These are phyloP conservation scores for Posidonia oceanica DNA, from an alignment of 116 monocot genomes.

Conservation along the genomic window DNA sequence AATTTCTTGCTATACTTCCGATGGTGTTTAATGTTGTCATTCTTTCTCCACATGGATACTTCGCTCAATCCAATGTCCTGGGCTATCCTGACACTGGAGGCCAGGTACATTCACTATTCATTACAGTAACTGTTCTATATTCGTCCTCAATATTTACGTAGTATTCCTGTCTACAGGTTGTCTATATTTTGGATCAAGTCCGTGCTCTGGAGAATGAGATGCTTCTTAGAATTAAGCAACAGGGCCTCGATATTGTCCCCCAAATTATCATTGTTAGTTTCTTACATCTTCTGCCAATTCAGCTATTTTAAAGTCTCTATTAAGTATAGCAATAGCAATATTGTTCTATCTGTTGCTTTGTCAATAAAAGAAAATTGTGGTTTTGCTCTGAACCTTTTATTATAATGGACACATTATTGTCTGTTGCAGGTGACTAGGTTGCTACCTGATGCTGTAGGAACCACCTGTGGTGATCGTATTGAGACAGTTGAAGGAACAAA, in stretches of 20 bases:
- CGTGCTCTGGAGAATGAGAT: slow-evolving; percentile 76
- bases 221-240: slow-evolving; percentile 72
- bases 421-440: slow-evolving; percentile 60
- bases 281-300: neutral
- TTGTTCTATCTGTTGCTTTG: neutral
- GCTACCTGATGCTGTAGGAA: slow-evolving; percentile 85
- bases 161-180: slow-evolving; percentile 29
- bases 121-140: neutral
- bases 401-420: no score
- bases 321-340: no score
- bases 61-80: slow-evolving; percentile 78
- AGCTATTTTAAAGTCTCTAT: neutral
- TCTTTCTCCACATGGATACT: slow-evolving; percentile 85
- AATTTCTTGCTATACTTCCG: slow-evolving; percentile 57
- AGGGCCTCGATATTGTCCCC: slow-evolving; percentile 73
- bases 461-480: slow-evolving; percentile 60
- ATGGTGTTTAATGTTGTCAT: slow-evolving; percentile 86
- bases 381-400: neutral
- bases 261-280: slow-evolving; percentile 59
- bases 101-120: slow-evolving; percentile 25
- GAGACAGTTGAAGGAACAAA: slow-evolving; percentile 69
- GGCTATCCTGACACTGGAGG: slow-evolving; percentile 90
- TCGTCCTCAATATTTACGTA: neutral
- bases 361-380: neutral
- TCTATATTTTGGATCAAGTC: slow-evolving; percentile 93